Evolutionary conservation across 768 basidiomycete species (phyloP).

Genomic region (Phaeolepiota aurea): DNA sequence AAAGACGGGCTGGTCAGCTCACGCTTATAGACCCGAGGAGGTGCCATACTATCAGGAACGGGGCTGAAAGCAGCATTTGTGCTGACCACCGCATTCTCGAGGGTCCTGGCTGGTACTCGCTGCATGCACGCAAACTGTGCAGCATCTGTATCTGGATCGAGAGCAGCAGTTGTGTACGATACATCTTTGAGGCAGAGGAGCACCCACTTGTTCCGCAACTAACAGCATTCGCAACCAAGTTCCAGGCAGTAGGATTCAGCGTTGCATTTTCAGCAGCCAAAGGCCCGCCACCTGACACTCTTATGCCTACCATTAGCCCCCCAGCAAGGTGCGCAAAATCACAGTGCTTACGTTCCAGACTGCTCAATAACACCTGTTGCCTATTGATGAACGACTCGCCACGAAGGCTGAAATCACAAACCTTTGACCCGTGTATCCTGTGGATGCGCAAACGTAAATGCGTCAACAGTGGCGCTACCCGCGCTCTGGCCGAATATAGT

Average conservation of each 20-base stretch:
- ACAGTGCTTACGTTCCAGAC: slow-evolving; percentile 21
- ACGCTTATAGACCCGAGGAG: neutral
- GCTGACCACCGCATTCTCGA: slow-evolving; percentile 23
- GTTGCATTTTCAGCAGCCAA: slow-evolving; percentile 2
- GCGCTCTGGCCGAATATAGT: slow-evolving; percentile 29
- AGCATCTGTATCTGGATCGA: slow-evolving; percentile 11
- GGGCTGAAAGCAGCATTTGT: slow-evolving; percentile 18
- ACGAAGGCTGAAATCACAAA: slow-evolving; percentile 5
- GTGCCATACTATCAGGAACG: slow-evolving; percentile 20
- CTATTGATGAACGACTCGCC: neutral
- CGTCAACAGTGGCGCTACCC: slow-evolving; percentile 23
- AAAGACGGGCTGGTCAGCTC: neutral
- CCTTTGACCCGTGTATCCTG: slow-evolving; percentile 22
- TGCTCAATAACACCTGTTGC: slow-evolving; percentile 22
- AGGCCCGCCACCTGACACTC: slow-evolving; percentile 1
- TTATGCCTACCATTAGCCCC: neutral
- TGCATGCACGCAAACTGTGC: slow-evolving; percentile 29
- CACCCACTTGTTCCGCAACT: slow-evolving; percentile 23
- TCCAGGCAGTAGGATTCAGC: slow-evolving; percentile 19
- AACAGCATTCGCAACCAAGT: slow-evolving; percentile 17
- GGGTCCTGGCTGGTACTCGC: slow-evolving; percentile 16
- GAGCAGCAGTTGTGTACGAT: neutral
- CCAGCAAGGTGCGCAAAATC: neutral
- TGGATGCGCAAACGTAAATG: slow-evolving; percentile 24
- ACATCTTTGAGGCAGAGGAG: neutral